A percentile compares a stretch with the other conserved stretches of the same genome.
phyloP scores from a whole-genome alignment of 257 asterid genomes.

The Rubia yunnanensis region DNA sequence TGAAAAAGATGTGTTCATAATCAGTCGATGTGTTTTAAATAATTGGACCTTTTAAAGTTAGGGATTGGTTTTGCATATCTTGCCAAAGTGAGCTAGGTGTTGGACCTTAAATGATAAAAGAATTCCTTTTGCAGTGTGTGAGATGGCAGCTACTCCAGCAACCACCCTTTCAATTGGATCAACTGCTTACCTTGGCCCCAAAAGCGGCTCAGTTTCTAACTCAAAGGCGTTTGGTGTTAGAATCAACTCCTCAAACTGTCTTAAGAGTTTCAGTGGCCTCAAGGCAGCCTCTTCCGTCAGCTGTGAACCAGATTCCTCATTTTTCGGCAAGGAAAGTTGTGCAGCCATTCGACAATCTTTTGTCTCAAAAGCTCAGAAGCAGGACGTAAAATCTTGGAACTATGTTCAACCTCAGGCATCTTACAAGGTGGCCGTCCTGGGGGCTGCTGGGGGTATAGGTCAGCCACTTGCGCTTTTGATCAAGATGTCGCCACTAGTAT shows the following conservation, averaged over 20 bases:
- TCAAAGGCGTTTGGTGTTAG: conserved; percentile 38
- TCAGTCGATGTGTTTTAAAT: background rate
- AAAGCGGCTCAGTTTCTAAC: conserved; percentile 25
- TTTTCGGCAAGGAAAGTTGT: conserved; percentile 38
- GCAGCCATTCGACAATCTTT: conserved; percentile 26
- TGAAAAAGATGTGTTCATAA: background rate
- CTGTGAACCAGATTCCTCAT: conserved; percentile 33
- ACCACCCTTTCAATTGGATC: conserved; percentile 49
- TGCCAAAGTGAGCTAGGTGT: background rate
- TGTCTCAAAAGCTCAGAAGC: conserved; percentile 25
- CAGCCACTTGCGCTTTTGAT: conserved; percentile 72
- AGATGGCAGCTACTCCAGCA: conserved; percentile 71
- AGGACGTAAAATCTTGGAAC: conserved; percentile 23
- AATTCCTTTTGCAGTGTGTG: conserved; percentile 29
- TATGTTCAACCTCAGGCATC: conserved; percentile 68
- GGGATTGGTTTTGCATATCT: background rate
- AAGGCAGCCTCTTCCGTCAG: conserved; percentile 31
- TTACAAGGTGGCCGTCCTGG: conserved; percentile 72
- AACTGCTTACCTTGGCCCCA: conserved; percentile 33
- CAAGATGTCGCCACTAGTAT: conserved; percentile 87
- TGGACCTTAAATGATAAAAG: background rate
- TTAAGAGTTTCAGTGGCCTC: conserved; percentile 42
- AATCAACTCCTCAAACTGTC: conserved; percentile 32
- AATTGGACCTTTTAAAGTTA: background rate
- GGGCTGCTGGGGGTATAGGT: conserved; percentile 86